Evolutionary conservation across 805 yeast genomes (phyloP), one percentile per base, ranked within the genome.

Genomic region (Starmerella roubikii): DNA sequence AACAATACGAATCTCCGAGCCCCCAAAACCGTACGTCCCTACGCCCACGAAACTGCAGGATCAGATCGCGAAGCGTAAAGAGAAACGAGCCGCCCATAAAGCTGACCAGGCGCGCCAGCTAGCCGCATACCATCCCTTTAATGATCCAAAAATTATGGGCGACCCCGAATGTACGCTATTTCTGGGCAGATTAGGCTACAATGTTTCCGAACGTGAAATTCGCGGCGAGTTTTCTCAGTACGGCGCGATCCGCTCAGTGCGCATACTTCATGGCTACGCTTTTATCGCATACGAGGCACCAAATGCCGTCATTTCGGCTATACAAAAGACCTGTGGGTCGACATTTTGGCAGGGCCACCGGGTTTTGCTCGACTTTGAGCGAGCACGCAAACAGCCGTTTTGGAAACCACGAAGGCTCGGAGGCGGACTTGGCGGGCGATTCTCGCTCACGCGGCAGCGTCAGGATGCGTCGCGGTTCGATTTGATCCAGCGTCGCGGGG

Each of bases 371-470:
- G 68, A 64, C 38, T 57, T 55, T 3, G 68, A 62, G 39, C 50
- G 66, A 11, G 66, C 36, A 4, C 10, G 65, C 1, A 42, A 65
- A 2, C 61, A 56, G 17, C 52, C 50, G 30, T 41, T 42, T 15
- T 64, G 67, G 67, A 52, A 53, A 21, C 68, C 68, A 1, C 49
- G 64, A 24, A 44, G 63, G 15, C 62, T 88, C 2, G 95, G 94
- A 1, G 96, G 96, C 3, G 96, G 96, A 0, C 58, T 81, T n/a
- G 96, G 96, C 3, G 94, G 94, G 11, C 27, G 51, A 12, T 40
- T 40, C 24, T 30, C 42, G 3, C 19, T 40, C 7, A 24, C 30
- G 2, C 29, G 46, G 10, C 42, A 41, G 20, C 34, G 35, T 10
- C 40, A 33, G 2, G 50, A 46, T 27, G 5, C 41, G 2, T 32